phyloP scores from a whole-genome alignment of 306 rosid genomes.

The Acacia confusa region DNA sequence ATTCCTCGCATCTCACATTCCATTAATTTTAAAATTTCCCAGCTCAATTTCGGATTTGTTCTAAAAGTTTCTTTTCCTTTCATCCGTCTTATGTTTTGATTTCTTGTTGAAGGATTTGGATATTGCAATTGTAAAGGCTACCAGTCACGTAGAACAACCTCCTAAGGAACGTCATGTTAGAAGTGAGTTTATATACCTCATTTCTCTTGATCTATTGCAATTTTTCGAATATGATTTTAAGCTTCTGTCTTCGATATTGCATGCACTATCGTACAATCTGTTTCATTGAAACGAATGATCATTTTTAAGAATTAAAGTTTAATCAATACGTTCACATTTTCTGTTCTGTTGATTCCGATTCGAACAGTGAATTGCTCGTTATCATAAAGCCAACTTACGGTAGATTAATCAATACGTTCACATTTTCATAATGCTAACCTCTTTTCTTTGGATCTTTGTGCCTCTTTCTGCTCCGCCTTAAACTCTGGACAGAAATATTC shows the following conservation, averaged over 20 bases:
- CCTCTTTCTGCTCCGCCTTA: background rate
- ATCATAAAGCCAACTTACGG: background rate
- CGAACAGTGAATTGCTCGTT: background rate
- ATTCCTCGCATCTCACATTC: background rate
- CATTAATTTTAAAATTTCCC: background rate
- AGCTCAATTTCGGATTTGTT: background rate
- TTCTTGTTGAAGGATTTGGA: slow-evolving; percentile 75
- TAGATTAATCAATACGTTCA: too few species aligned
- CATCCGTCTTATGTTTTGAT: background rate
- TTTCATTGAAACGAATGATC: background rate
- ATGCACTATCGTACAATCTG: background rate
- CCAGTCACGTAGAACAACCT: slow-evolving; percentile 92
- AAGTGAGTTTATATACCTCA: slow-evolving; percentile 53
- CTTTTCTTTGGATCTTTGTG: background rate
- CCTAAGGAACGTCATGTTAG: slow-evolving; percentile 97
- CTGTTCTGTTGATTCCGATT: background rate
- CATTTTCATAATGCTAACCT: background rate
- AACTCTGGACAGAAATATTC: slow-evolving; percentile 61
- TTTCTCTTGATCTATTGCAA: background rate
- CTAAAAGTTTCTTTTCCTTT: background rate
- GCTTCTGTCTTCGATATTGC: slow-evolving; percentile 2
- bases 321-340: slow-evolving; percentile 3
- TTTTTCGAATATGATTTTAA: background rate
- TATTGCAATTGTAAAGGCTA: slow-evolving; percentile 89
- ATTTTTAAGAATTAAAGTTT: background rate